Percentiles rank a stretch among this genome's conserved stretches.
Conservation (phyloP, 176 grass and related monocot species). For the Bolboschoenus planiculmis region DNA sequence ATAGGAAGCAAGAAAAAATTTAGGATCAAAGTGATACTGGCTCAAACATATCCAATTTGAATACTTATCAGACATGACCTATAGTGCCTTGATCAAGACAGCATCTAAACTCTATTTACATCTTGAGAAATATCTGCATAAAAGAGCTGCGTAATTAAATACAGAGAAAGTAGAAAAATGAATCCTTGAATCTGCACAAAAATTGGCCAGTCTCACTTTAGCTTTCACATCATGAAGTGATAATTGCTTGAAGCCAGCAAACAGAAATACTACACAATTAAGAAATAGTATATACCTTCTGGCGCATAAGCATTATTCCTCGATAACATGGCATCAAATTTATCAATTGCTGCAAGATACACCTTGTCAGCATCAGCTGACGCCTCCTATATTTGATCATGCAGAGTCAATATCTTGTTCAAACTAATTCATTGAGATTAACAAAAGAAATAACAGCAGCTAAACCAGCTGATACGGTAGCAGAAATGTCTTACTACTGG, state of each 20-base stretch:
- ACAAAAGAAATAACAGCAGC: too few relatives aligned
- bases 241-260: neutral
- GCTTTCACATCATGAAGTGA: neutral
- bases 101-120: neutral
- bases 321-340: conserved; percentile 85
- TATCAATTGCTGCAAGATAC: conserved; percentile 86
- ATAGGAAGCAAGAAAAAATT: neutral
- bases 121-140: neutral
- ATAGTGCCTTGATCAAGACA: neutral
- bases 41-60: neutral
- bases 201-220: neutral
- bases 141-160: neutral
- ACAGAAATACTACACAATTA: neutral
- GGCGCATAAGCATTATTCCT: conserved; percentile 65
- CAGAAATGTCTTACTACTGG: neutral
- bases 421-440: neutral
- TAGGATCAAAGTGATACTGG: neutral
- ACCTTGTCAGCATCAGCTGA: conserved; percentile 74
- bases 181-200: neutral
- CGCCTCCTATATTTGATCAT: conserved; percentile 46
- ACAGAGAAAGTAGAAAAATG: conserved; percentile 10
- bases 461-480: neutral
- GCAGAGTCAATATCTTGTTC: neutral
- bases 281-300: conserved; percentile 38
- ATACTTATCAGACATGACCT: neutral